A percentile compares a stretch with the other conserved stretches of the same genome.
Conservation (phyloP, 805 yeast genomes). For the Schizosaccharomyces octosporus region DNA sequence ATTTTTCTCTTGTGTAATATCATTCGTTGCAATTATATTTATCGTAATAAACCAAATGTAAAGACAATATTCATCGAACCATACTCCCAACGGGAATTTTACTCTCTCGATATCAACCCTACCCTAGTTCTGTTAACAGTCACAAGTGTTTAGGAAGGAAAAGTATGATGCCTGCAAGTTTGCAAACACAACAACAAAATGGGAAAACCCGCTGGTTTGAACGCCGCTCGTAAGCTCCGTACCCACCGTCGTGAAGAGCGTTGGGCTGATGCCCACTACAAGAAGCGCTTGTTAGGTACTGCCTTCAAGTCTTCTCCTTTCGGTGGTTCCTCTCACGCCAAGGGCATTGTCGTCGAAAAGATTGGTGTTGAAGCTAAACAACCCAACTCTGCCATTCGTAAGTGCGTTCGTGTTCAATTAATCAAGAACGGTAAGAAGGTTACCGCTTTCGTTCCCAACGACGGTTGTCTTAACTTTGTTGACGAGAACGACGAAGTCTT, state of each 20-base stretch:
- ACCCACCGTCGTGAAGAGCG: slow-evolving; percentile 99
- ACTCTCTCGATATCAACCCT: neutral
- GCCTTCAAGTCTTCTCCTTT: slow-evolving; percentile 99
- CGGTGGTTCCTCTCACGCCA: slow-evolving; percentile 99
- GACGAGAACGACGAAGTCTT: slow-evolving; percentile 99
- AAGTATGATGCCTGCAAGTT: neutral
- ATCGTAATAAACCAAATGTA: neutral
- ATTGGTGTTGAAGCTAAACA: slow-evolving; percentile 99
- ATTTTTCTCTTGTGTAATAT: no score
- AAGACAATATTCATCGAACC: neutral
- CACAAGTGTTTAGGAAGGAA: neutral
- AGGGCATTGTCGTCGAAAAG: slow-evolving; percentile 98
- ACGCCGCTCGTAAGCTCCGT: slow-evolving; percentile 99
- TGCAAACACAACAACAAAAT: neutral
- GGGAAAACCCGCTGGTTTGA: slow-evolving; percentile 54
- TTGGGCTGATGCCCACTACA: slow-evolving; percentile 97
- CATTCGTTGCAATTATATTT: no score
- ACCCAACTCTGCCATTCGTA: slow-evolving; percentile 99
- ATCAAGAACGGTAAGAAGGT: slow-evolving; percentile 98
- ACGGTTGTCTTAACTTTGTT: slow-evolving; percentile 99
- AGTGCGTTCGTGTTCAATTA: slow-evolving; percentile 97
- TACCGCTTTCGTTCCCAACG: slow-evolving; percentile 99
- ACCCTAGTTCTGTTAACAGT: neutral
- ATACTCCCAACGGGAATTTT: no score
- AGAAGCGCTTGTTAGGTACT: slow-evolving; percentile 97